Evolutionary conservation across 2,329 filamentous ascomycete genomes (phyloP).

Genomic region (Cyanodermella asteris): DNA sequence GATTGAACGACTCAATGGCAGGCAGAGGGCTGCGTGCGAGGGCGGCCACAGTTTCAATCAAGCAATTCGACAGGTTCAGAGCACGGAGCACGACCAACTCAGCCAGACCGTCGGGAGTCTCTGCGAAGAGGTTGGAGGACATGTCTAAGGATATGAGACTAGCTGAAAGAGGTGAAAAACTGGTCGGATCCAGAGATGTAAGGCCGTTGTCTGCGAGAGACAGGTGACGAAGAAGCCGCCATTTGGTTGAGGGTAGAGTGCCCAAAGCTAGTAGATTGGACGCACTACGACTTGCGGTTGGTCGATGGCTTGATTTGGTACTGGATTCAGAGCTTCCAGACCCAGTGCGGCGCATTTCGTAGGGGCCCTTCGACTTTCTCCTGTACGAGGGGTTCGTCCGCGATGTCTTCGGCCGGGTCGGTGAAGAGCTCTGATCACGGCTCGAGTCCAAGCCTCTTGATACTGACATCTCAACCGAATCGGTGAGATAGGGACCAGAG

Average conservation of each 20-base stretch:
- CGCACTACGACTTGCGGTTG: conserved; percentile 50
- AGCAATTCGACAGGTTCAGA: conserved; percentile 84
- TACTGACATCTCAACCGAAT: too few species aligned
- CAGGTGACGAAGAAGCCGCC: conserved; percentile 82
- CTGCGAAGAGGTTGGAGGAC: conserved; percentile 79
- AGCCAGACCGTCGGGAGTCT: conserved; percentile 78
- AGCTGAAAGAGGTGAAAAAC: conserved; percentile 62
- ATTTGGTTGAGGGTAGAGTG: conserved; percentile 64
- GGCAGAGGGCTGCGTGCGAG: conserved; percentile 68
- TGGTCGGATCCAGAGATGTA: conserved; percentile 52
- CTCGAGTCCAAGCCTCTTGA: too few species aligned
- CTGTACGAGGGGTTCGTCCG: conserved; percentile 44
- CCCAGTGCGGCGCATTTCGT: conserved; percentile 65
- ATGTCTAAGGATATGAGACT: conserved; percentile 82
- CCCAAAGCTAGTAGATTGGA: conserved; percentile 54
- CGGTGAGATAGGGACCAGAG: conserved; percentile 9
- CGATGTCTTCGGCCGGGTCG: conserved; percentile 52
- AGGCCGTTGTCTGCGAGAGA: conserved; percentile 82
- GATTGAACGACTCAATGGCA: conserved; percentile 79
- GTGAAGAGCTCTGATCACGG: conserved; percentile 48
- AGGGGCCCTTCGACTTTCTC: conserved; percentile 40
- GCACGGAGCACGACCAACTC: conserved; percentile 72
- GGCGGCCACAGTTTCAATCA: conserved; percentile 88
- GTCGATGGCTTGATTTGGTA: conserved; percentile 28
- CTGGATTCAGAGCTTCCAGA: conserved; percentile 84